Evolutionary conservation across 352 stramenopile genomes (phyloP), one percentile per base, ranked within the genome.

Genomic region (Phytophthora boehmeriae): DNA sequence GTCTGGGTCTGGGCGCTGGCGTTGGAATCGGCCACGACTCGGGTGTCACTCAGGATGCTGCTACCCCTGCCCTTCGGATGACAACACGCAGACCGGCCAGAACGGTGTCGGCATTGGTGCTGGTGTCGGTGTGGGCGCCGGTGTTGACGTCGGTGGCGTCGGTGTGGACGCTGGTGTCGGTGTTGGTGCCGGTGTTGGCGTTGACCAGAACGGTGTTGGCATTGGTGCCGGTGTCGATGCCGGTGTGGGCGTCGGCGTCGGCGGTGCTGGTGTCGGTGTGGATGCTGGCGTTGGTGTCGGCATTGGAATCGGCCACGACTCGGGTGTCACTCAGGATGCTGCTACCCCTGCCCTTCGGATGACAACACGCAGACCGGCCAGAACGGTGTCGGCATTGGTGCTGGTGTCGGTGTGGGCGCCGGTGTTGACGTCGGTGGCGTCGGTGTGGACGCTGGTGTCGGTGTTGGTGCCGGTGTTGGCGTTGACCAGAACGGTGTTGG

Each of bases 11-110:
- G 3, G 38, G 38, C 8, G 17, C 39, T 19, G 50, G 50, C 8
- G 19, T 44, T 5, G 58, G 58, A 16, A n/a, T 62, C 23, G 39
- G 35, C 17, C n/a, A 5, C 60, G 8, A 27, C 16, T 27, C 30
- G n/a, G 51, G 59, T 14, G 49, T 23, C 16, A 16, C 59, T 19
- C 51, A 66, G 51, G 34, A 44, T 6, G 48, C n/a, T 9, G 58
- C 58, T 42, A 65, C 39, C 57, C 57, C 4, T 59, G 57, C 23
- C 56, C 56, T 19, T 55, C 48, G 13, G 48, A 45, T 28, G 48
- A 45, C 47, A 54, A 45, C 46, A 44, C 25, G 8, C 43, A 62
- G 54, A 39, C 41, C 28, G 22, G 2, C 8, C 44, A 63, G 44
- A 49, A 36, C 41, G 43, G 43, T 44, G 19, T 3, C 35, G 35